phyloP scores from a whole-genome alignment of 179 eudicot species.

The Spergularia azorica region DNA sequence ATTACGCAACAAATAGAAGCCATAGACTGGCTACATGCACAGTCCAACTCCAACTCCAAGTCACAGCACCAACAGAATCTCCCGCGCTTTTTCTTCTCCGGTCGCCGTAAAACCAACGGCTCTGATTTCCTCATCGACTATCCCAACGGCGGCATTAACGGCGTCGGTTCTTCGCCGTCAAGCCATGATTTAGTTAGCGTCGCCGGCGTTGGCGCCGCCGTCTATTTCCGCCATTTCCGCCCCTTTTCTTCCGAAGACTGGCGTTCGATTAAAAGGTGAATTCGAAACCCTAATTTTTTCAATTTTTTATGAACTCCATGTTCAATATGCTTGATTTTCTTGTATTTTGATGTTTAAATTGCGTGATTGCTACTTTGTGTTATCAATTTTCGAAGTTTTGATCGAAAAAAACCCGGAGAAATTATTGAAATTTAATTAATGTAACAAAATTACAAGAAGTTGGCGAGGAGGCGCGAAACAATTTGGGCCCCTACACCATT shows the following conservation, averaged over 20 bases:
- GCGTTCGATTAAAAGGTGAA: constrained; percentile 76
- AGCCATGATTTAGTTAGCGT: constrained; percentile 51
- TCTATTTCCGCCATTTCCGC: constrained; percentile 52
- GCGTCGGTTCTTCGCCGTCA: background rate
- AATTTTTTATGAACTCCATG: background rate
- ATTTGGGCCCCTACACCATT: too few relatives aligned
- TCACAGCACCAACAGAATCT: constrained; percentile 36
- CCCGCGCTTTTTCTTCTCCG: constrained; percentile 85
- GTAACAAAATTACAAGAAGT: too few relatives aligned
- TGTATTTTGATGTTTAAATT: background rate
- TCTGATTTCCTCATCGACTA: constrained; percentile 30
- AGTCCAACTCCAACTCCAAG: constrained; percentile 26
- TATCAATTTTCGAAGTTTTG: too few relatives aligned
- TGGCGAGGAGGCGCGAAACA: too few relatives aligned
- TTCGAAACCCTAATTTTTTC: background rate
- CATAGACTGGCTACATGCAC: constrained; percentile 79
- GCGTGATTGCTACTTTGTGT: too few relatives aligned
- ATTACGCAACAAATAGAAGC: constrained; percentile 62
- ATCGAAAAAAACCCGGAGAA: too few relatives aligned
- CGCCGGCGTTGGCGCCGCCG: constrained; percentile 89
- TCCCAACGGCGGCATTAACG: constrained; percentile 20
- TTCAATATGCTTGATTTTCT: background rate
- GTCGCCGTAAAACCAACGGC: constrained; percentile 40
- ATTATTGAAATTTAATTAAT: too few relatives aligned
- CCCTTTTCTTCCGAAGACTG: constrained; percentile 72